A percentile compares a stretch with the other conserved stretches of the same genome.
phyloP scores from a whole-genome alignment of 805 yeast genomes.

The Blastobotrys chiropterorum region DNA sequence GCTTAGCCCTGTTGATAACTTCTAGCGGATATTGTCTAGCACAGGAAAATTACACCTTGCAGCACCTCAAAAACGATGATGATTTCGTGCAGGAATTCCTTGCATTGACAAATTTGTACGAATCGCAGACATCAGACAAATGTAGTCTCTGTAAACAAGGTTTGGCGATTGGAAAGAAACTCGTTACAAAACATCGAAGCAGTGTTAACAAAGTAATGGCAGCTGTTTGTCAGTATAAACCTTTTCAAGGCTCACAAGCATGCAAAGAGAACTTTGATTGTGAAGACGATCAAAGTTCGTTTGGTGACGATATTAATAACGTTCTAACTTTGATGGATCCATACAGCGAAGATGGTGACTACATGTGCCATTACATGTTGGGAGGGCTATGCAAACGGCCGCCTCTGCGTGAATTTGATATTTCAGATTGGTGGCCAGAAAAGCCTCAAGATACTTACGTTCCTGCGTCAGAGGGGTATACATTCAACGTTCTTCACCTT shows the following conservation, averaged over 20 bases:
- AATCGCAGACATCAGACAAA: background rate
- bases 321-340: conserved; percentile 48
- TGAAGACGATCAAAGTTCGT: background rate
- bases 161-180: conserved; percentile 9
- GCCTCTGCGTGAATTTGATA: conserved; percentile 42
- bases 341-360: conserved; percentile 48
- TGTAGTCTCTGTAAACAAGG: conserved; percentile 16
- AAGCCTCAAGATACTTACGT: conserved; percentile 30
- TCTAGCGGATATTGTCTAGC: background rate
- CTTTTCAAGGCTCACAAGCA: background rate
- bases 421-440: conserved; percentile 40
- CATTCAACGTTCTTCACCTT: conserved; percentile 57
- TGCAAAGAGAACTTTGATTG: background rate
- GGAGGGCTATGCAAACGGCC: conserved; percentile 50
- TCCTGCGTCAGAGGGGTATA: conserved; percentile 26
- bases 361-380: conserved; percentile 51
- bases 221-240: background rate
- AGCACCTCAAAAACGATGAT: background rate
- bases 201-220: background rate
- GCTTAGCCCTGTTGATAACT: background rate
- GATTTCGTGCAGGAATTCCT: conserved; percentile 4
- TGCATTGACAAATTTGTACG: background rate
- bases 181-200: background rate
- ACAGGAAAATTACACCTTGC: conserved; percentile 3
- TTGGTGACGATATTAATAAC: conserved; percentile 41